These are phyloP conservation scores for Penicillium waksmanii DNA, from an alignment of 495 filamentous ascomycete genomes.

Conservation along the genomic window DNA sequence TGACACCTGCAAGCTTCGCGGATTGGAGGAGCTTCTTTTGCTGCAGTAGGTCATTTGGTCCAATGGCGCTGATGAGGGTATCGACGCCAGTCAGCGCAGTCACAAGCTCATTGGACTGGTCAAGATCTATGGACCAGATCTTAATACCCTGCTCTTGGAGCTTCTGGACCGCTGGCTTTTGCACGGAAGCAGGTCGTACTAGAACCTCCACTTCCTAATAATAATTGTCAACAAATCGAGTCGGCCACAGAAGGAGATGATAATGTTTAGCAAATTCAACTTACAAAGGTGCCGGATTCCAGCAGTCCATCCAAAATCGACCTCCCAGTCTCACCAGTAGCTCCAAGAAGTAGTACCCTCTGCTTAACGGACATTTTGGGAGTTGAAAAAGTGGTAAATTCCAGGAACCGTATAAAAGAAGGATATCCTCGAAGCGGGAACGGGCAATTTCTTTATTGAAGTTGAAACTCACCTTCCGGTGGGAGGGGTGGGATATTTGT, in stretches of 20 bases:
- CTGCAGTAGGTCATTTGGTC: background rate
- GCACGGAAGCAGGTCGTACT: background rate
- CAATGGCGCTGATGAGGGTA: background rate
- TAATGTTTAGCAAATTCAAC: background rate
- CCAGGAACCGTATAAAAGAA: background rate
- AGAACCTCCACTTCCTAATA: background rate
- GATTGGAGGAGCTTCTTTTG: background rate
- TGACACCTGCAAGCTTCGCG: background rate
- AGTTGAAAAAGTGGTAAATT: background rate
- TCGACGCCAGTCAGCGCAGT: background rate
- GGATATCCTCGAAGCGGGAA: too few species aligned
- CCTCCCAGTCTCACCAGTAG: constrained; percentile 24
- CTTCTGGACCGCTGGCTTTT: background rate
- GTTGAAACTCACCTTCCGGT: background rate
- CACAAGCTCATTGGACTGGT: background rate
- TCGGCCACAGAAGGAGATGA: background rate
- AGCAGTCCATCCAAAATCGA: constrained; percentile 31
- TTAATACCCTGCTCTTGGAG: background rate
- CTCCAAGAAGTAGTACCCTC: constrained; percentile 19
- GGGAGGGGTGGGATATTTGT: background rate
- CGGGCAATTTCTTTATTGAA: background rate
- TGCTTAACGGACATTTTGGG: background rate
- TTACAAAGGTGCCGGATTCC: constrained; percentile 17
- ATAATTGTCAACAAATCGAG: background rate
- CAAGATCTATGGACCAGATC: background rate